A percentile compares a stretch with the other conserved stretches of the same genome.
Conservation (phyloP, 2,329 filamentous ascomycete genomes). For the Emergomyces orientalis region DNA sequence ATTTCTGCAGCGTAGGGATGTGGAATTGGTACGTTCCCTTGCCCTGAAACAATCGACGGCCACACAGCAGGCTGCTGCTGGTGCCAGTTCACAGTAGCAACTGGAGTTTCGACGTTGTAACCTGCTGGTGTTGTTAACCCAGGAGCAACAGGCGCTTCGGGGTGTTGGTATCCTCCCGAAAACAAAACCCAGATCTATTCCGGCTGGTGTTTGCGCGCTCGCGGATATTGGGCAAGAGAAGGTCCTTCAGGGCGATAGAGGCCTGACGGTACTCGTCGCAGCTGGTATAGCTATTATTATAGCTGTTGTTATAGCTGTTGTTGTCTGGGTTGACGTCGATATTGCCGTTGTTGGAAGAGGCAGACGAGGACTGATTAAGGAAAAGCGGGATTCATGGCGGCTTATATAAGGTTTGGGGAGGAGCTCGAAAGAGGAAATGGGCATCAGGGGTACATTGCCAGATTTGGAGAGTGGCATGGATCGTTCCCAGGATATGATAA, state of each 20-base stretch:
- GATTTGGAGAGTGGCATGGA: background rate
- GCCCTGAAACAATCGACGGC: background rate
- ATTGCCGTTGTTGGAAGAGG: background rate
- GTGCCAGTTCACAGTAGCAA: background rate
- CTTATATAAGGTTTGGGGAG: background rate
- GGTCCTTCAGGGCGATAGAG: background rate
- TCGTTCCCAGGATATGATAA: background rate
- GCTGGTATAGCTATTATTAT: background rate
- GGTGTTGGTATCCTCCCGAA: background rate
- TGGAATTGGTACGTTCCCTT: background rate
- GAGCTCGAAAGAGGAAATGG: background rate
- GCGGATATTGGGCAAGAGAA: background rate
- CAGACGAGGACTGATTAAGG: background rate
- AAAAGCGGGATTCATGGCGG: background rate
- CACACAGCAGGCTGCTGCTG: background rate
- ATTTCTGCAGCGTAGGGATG: background rate
- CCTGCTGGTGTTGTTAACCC: background rate
- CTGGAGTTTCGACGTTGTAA: background rate
- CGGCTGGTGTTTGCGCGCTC: background rate
- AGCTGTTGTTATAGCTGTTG: background rate
- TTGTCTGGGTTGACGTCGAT: background rate
- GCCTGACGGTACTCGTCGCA: background rate
- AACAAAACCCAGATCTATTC: background rate
- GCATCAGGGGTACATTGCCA: background rate
- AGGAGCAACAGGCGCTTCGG: background rate